phyloP scores from a whole-genome alignment of 345 rosid genomes.

The Carallia brachiata region DNA sequence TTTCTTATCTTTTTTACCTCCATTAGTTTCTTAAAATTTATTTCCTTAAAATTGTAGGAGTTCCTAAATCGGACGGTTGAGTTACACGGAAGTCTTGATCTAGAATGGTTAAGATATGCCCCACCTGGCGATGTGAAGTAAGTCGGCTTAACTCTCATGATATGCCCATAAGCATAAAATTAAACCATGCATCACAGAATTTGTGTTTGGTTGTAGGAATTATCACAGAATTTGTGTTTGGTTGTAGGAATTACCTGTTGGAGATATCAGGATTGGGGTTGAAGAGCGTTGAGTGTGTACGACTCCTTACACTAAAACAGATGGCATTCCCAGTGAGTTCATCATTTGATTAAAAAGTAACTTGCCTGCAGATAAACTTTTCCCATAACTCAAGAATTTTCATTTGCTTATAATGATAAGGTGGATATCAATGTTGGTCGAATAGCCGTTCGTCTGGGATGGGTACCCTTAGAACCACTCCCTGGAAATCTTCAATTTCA shows the following conservation, averaged over 20 bases:
- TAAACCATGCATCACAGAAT: too few species aligned
- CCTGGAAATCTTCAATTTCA: conserved; percentile 94
- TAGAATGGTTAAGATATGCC: conserved; percentile 88
- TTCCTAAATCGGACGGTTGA: conserved; percentile 64
- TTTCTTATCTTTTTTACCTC: too few species aligned
- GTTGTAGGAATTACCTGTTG: conserved; percentile 74
- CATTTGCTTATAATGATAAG: conserved; percentile 33
- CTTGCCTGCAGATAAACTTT: too few species aligned
- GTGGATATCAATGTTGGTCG: conserved; percentile 97
- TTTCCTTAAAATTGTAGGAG: conserved; percentile 52
- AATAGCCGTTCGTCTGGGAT: conserved; percentile 92
- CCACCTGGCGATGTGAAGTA: conserved; percentile 80
- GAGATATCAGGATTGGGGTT: conserved; percentile 81
- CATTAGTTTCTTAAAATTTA: too few species aligned
- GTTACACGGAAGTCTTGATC: conserved; percentile 74
- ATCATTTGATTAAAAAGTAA: neutral
- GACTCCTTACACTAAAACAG: conserved; percentile 88
- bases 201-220: conserved; percentile 46
- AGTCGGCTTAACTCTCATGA: conserved; percentile 4
- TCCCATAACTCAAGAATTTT: too few species aligned
- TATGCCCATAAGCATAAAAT: too few species aligned
- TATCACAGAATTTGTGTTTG: conserved; percentile 16
- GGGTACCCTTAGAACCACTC: conserved; percentile 94
- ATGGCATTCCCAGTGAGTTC: conserved; percentile 88
- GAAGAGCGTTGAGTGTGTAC: conserved; percentile 95